Evolutionary conservation across 2,329 filamentous ascomycete species (phyloP), one percentile per base, ranked within the genome.

Genomic region (Dothidotthia symphoricarpi): DNA sequence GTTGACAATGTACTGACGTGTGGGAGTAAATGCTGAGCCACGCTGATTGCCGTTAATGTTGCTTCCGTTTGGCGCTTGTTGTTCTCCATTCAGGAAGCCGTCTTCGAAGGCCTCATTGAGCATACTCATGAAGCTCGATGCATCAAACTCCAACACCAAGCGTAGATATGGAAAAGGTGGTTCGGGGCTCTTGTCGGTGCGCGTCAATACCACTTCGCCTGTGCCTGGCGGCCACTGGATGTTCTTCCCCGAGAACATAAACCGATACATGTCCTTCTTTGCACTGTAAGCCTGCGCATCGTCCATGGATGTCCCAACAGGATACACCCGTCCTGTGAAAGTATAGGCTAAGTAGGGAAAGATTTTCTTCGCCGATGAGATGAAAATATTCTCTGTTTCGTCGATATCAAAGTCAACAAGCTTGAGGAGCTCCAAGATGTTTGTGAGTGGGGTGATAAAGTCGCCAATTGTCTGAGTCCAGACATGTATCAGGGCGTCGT

Each of bases 71-170:
- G 74, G 70, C 48, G 77, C 77, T 32, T 88, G 82, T 3, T 81
- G 76, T 6, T 82, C 78, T 47, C 90, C 86, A 55, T 98, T 98
- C 38, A 98, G 71, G 54, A 95, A 98, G 0, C 83, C 76, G 58
- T 98, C 91, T 63, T 98, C 93, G 54, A 98, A 98, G 1, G 91
- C 93, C 66, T 98, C 94, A 53, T 98, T 98, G 27, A 98, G 72
- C 55, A 91, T 88, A 63, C 90, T 97, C 70, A 98, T 78, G 53
- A 97, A 95, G 64, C 88, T 96, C 1, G 89, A 81, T 0, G 90
- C 83, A 64, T 97, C 89, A 51, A 94, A 95, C 46, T 86, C 83
- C 30, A 98, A 76, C 31, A 98, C 82, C 52, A 88, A 78, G 28
- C 85, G 81, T 12, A 98, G 75, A 57, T 94, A 91, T 1, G 88